Evolutionary conservation across 129 eudicot genomes (phyloP).

Genomic region (Saussurea involucrata): DNA sequence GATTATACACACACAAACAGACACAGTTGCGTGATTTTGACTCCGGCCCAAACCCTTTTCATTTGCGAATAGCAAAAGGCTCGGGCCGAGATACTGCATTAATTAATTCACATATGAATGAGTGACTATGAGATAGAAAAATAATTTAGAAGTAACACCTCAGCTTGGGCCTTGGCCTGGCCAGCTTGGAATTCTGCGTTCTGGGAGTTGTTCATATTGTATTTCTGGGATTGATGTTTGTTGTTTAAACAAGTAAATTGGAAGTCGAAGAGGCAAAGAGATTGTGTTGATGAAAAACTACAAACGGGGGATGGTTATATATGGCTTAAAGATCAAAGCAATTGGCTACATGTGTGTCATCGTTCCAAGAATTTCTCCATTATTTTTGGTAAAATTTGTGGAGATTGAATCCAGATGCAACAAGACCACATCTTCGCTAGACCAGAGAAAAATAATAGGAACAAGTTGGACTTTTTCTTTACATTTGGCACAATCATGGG

Average conservation of each 20-base stretch:
- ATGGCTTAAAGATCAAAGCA: slow-evolving; percentile 20
- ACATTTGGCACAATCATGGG: neutral
- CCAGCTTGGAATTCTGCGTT: slow-evolving; percentile 51
- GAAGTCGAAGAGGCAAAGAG: neutral
- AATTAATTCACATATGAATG: neutral
- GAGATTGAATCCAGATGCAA: slow-evolving; percentile 16
- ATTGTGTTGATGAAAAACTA: slow-evolving; percentile 17
- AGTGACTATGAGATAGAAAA: neutral
- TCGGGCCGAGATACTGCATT: neutral
- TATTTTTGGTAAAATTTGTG: neutral
- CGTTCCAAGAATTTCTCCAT: slow-evolving; percentile 3
- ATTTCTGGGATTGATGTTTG: slow-evolving; percentile 8
- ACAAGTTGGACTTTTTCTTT: slow-evolving; percentile 2
- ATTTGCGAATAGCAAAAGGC: neutral
- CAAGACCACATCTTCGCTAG: slow-evolving; percentile 22
- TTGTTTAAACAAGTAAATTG: slow-evolving; percentile 1
- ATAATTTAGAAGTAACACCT: slow-evolving; percentile 39
- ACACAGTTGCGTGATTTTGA: neutral
- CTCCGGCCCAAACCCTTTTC: neutral
- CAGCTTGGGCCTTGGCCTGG: slow-evolving; percentile 59
- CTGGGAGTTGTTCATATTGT: slow-evolving; percentile 38
- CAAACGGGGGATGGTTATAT: slow-evolving; percentile 12
- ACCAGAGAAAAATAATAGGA: slow-evolving; percentile 19
- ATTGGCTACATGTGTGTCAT: slow-evolving; percentile 8
- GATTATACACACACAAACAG: neutral